Conservation (phyloP, 78 protist species). For the Dictyostelium citrinum region DNA sequence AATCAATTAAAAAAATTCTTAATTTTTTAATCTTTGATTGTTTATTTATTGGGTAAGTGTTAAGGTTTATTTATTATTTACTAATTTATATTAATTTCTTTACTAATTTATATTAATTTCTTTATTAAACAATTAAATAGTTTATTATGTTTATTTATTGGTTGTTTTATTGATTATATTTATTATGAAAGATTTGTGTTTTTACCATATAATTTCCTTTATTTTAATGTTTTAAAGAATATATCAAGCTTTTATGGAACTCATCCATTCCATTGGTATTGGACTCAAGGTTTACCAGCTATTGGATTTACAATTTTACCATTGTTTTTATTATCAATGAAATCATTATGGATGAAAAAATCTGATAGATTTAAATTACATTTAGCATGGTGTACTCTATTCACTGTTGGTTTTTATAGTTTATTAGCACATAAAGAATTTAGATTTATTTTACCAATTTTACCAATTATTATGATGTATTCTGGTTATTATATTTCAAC, state of each 20-base stretch:
- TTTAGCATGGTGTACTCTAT: background rate
- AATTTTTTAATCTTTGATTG: conserved; percentile 24
- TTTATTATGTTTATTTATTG: background rate
- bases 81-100: background rate
- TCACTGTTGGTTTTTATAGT: conserved; percentile 8
- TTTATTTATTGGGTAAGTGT: background rate
- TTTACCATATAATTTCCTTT: conserved; percentile 71
- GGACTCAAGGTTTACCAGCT: conserved; percentile 68
- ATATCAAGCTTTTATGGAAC: conserved; percentile 82
- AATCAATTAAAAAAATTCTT: conserved; percentile 10
- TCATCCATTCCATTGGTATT: conserved; percentile 90
- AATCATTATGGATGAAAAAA: background rate
- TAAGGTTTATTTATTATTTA: too few relatives aligned
- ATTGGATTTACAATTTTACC: conserved; percentile 30
- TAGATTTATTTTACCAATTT: conserved; percentile 76
- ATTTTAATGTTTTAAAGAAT: conserved; percentile 75
- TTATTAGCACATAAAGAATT: conserved; percentile 62
- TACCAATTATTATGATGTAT: conserved; percentile 59
- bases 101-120: background rate
- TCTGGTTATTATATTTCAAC: conserved; percentile 42
- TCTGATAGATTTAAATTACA: background rate
- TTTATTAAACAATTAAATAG: background rate
- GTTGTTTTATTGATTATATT: conserved; percentile 28
- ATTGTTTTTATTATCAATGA: background rate
- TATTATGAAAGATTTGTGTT: conserved; percentile 47